These are phyloP conservation scores for Skeletonema marinoi DNA, from an alignment of 108 stramenopile species.

Conservation along the genomic window DNA sequence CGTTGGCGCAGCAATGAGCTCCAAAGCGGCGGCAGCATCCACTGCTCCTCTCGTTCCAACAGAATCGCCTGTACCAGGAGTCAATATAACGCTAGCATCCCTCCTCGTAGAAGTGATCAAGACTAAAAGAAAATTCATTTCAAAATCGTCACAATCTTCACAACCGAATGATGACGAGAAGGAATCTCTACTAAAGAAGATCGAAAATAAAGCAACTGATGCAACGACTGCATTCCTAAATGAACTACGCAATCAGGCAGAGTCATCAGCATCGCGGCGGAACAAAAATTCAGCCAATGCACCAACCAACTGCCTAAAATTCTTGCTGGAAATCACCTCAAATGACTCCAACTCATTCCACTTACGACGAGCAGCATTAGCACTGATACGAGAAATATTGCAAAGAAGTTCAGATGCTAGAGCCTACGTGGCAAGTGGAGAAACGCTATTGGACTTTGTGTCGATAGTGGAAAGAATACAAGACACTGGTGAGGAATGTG, in stretches of 20 bases:
- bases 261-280: slow-evolving; percentile 9
- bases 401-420: slow-evolving; percentile 32
- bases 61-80: slow-evolving; percentile 35
- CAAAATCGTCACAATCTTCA: slow-evolving; percentile 20
- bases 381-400: slow-evolving; percentile 18
- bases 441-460: slow-evolving; percentile 17
- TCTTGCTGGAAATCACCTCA: slow-evolving; percentile 28
- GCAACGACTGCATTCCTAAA: slow-evolving; percentile 26
- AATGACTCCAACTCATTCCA: slow-evolving; percentile 32
- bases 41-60: not conserved
- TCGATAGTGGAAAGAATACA: slow-evolving; percentile 3
- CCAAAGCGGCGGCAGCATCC: not conserved
- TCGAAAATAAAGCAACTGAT: slow-evolving; percentile 20
- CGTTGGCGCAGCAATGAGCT: not conserved
- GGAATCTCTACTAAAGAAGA: not conserved
- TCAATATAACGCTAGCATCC: slow-evolving; percentile 25
- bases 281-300: slow-evolving; percentile 10
- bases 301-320: slow-evolving; percentile 22
- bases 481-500: slow-evolving; percentile 1
- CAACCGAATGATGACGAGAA: not conserved
- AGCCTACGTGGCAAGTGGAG: slow-evolving; percentile 17
- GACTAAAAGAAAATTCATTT: slow-evolving; percentile 20
- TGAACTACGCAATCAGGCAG: slow-evolving; percentile 21
- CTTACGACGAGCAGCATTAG: slow-evolving; percentile 36
- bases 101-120: slow-evolving; percentile 38